Evolutionary conservation across 805 yeast species (phyloP).

Genomic region (Yamadazyma scolyti): DNA sequence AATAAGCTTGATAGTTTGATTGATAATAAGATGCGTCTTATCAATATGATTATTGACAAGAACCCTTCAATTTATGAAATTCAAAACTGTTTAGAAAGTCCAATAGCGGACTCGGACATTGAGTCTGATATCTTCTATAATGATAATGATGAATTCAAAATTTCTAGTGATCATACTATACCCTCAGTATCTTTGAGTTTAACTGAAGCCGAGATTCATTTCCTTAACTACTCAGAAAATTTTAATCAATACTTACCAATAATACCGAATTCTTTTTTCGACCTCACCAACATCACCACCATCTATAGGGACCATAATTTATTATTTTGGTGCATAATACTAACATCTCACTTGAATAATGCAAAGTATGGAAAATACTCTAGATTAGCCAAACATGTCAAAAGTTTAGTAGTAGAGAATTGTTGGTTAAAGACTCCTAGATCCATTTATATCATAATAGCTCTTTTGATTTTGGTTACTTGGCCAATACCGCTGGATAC

Average conservation of each 20-base stretch:
- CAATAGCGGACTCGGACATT: conserved; percentile 4
- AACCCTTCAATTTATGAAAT: conserved; percentile 20
- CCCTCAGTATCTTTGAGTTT: conserved; percentile 4
- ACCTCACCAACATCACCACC: conserved; percentile 12
- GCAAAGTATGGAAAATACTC: conserved; percentile 15
- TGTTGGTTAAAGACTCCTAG: conserved; percentile 47
- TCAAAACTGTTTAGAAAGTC: conserved; percentile 19
- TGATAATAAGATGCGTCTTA: conserved; percentile 14
- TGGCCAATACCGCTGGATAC: conserved; percentile 39
- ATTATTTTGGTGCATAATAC: conserved; percentile 39
- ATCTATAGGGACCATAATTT: conserved; percentile 26
- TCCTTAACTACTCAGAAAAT: conserved; percentile 20
- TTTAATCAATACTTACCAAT: conserved; percentile 33
- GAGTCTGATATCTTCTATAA: conserved; percentile 1
- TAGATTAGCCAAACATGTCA: conserved; percentile 27
- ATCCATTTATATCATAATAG: conserved; percentile 34
- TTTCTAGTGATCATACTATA: not conserved
- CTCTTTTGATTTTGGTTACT: conserved; percentile 39
- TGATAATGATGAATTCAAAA: conserved; percentile 4
- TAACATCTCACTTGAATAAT: conserved; percentile 27
- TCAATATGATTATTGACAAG: conserved; percentile 6
- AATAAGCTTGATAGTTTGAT: conserved; percentile 20
- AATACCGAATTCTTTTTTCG: conserved; percentile 21
- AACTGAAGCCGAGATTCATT: conserved; percentile 5
- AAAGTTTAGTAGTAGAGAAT: conserved; percentile 34